A percentile compares a stretch with the other conserved stretches of the same genome.
phyloP scores from a whole-genome alignment of 441 rosid genomes.

The Geranium incanum region DNA sequence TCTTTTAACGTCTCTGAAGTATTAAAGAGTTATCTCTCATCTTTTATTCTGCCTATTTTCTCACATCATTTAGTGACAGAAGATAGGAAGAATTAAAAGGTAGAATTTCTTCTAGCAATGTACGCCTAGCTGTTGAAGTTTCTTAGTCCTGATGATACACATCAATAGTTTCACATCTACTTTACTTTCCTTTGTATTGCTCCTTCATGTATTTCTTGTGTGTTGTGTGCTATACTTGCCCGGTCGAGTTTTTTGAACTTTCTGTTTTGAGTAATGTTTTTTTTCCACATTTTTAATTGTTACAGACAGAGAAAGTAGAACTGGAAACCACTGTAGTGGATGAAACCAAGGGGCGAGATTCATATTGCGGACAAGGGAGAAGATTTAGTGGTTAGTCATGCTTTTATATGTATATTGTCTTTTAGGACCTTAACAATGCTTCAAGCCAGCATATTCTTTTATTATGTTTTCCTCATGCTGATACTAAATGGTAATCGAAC shows the following conservation, averaged over 20 bases:
- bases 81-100: background rate
- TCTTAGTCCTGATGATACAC: too few relatives aligned
- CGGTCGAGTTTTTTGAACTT: background rate
- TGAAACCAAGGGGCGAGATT: constrained; percentile 48
- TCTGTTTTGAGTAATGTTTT: background rate
- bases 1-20: background rate
- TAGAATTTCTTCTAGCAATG: background rate
- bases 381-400: constrained; percentile 5
- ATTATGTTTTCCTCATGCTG: background rate
- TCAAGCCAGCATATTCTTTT: background rate
- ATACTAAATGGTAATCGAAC: background rate
- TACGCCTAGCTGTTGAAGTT: background rate
- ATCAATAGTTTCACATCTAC: background rate
- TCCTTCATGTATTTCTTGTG: background rate
- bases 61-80: background rate
- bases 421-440: background rate
- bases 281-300: constrained; percentile 13
- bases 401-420: background rate
- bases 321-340: constrained; percentile 93
- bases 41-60: background rate
- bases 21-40: background rate
- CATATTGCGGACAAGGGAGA: constrained; percentile 27
- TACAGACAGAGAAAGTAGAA: constrained; percentile 94
- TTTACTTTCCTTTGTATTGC: constrained; percentile 3
- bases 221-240: background rate